Percentiles rank a stretch among this genome's conserved stretches.
Conservation (phyloP, 2,329 filamentous ascomycete genomes). For the Beauveria pseudobassiana region DNA sequence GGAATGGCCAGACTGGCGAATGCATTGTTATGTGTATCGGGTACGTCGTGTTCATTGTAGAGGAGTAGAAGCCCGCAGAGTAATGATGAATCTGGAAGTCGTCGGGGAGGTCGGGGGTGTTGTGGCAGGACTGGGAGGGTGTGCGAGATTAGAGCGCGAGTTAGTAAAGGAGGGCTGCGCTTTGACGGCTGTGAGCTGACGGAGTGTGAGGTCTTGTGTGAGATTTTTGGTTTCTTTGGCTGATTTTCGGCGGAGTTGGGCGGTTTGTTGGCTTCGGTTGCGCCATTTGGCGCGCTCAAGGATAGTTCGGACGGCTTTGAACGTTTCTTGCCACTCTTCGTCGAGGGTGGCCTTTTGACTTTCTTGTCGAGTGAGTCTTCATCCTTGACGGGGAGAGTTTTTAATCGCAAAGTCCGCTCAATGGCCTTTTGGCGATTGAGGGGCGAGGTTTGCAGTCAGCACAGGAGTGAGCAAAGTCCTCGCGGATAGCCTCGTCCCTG, state of each 20-base stretch:
- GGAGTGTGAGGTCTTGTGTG: slow-evolving; percentile 72
- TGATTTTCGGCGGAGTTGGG: slow-evolving; percentile 41
- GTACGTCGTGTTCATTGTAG: slow-evolving; percentile 56
- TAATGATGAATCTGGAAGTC: slow-evolving; percentile 61
- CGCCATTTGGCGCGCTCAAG: slow-evolving; percentile 58
- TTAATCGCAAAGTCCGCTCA: slow-evolving; percentile 59
- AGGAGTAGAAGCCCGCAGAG: slow-evolving; percentile 69
- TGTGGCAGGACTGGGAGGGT: slow-evolving; percentile 69
- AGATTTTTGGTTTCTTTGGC: slow-evolving; percentile 75
- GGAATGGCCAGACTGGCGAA: slow-evolving; percentile 70
- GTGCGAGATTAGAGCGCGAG: slow-evolving; percentile 48
- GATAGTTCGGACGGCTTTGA: slow-evolving; percentile 61
- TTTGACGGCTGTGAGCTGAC: slow-evolving; percentile 60
- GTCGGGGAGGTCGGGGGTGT: slow-evolving; percentile 60
- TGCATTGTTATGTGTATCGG: slow-evolving; percentile 62
- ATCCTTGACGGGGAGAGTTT: slow-evolving; percentile 29
- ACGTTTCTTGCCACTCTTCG: slow-evolving; percentile 78
- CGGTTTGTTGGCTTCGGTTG: slow-evolving; percentile 47
- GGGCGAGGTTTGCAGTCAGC: slow-evolving; percentile 74
- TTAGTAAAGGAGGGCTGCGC: slow-evolving; percentile 57
- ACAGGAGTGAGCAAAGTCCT: slow-evolving; percentile 75
- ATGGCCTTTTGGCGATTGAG: slow-evolving; percentile 69
- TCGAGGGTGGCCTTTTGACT: slow-evolving; percentile 64
- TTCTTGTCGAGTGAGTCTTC: slow-evolving; percentile 59
- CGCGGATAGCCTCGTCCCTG: slow-evolving; percentile 62